Percentiles rank a stretch among this genome's conserved stretches.
These are phyloP conservation scores for Flaveria bidentis DNA, from an alignment of 129 eudicot species.

Conservation along the genomic window DNA sequence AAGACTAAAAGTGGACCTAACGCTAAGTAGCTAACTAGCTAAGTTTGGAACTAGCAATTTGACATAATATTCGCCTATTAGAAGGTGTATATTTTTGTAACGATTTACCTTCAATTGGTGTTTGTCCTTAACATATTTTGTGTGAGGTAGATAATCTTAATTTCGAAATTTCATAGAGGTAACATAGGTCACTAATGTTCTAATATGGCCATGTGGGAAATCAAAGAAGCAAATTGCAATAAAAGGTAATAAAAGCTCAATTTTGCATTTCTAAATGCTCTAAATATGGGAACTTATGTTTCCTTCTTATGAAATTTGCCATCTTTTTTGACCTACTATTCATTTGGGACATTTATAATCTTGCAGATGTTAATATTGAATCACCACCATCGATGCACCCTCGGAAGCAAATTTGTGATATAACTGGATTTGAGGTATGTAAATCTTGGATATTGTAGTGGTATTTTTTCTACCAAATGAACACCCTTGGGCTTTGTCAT, in stretches of 20 bases:
- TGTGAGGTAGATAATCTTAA: background rate
- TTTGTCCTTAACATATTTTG: background rate
- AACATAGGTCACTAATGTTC: background rate
- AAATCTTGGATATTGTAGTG: background rate
- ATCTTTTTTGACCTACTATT: background rate
- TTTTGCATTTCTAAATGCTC: background rate
- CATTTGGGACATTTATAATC: slow-evolving; percentile 11
- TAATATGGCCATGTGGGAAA: background rate
- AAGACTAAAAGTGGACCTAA: no score
- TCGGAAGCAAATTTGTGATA: slow-evolving; percentile 85
- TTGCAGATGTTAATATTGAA: slow-evolving; percentile 90
- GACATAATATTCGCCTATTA: background rate
- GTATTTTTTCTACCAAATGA: background rate
- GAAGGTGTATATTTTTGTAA: background rate
- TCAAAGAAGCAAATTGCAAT: background rate
- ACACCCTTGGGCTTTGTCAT: background rate
- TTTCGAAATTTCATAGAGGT: background rate
- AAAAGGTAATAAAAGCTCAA: background rate
- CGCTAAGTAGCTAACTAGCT: no score
- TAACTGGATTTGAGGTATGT: slow-evolving; percentile 90
- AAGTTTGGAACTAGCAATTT: background rate
- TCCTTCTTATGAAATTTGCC: background rate
- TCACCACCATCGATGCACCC: slow-evolving; percentile 96
- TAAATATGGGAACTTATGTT: background rate
- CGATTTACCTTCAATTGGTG: background rate